phyloP scores from a whole-genome alignment of 1,139 yeast genomes.

The Candida pseudocylindracea region DNA sequence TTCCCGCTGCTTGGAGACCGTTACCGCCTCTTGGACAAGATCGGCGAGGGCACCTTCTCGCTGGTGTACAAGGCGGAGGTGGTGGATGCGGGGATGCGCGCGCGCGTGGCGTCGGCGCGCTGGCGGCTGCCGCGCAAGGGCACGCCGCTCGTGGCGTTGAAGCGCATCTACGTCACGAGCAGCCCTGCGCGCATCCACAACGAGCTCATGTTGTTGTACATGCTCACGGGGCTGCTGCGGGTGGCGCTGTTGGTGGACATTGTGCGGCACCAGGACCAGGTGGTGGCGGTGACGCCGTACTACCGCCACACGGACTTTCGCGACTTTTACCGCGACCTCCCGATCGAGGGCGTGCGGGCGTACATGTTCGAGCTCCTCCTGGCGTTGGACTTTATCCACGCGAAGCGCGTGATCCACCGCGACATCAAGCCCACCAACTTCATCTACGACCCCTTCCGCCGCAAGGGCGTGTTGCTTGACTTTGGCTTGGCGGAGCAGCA shows the following conservation, averaged over 20 bases:
- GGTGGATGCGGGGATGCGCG: constrained; percentile 2
- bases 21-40: constrained; percentile 55
- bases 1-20: constrained; percentile 39
- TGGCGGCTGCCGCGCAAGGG: constrained; percentile 17
- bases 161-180: constrained; percentile 85
- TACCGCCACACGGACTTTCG: constrained; percentile 84
- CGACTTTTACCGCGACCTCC: constrained; percentile 62
- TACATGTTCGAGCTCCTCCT: constrained; percentile 64
- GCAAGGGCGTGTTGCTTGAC: constrained; percentile 74
- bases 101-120: constrained; percentile 12
- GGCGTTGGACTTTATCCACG: constrained; percentile 58
- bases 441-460: constrained; percentile 50
- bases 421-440: constrained; percentile 86
- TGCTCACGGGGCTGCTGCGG: constrained; percentile 41
- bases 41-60: constrained; percentile 92
- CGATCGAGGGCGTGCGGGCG: constrained; percentile 55
- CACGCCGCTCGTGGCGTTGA: constrained; percentile 62
- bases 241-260: constrained; percentile 88
- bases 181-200: constrained; percentile 80
- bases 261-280: constrained; percentile 71
- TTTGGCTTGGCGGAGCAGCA: constrained; percentile 68
- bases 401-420: constrained; percentile 59
- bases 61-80: constrained; percentile 70
- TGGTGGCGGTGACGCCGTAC: constrained; percentile 78
- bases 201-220: constrained; percentile 59